A percentile compares a stretch with the other conserved stretches of the same genome.
phyloP scores from a whole-genome alignment of 768 basidiomycete genomes.

The Leccinum truebloodii region DNA sequence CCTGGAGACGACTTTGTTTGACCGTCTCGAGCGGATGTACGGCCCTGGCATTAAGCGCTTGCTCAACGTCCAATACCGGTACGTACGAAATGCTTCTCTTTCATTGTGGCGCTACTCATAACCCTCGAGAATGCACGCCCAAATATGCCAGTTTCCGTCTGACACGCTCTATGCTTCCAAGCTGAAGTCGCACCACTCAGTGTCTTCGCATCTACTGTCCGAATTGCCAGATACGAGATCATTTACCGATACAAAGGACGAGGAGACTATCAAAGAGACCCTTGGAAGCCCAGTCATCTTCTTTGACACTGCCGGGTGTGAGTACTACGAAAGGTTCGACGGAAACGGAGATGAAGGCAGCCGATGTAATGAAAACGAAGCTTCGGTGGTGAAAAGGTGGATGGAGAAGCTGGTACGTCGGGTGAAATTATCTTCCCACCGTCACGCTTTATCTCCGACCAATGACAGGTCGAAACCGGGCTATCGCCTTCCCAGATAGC shows the following conservation, averaged over 20 bases:
- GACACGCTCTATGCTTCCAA: slow-evolving; percentile 74
- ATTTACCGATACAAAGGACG: slow-evolving; percentile 37
- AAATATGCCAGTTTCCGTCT: slow-evolving; percentile 87
- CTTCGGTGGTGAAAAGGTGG: slow-evolving; percentile 80
- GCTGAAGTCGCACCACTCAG: slow-evolving; percentile 69
- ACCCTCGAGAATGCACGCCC: slow-evolving; percentile 72
- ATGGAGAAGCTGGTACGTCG: slow-evolving; percentile 70
- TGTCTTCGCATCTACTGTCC: slow-evolving; percentile 68
- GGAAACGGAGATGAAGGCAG: slow-evolving; percentile 87
- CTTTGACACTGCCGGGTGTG: slow-evolving; percentile 92
- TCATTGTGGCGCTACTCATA: not conserved
- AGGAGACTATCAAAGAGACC: slow-evolving; percentile 72
- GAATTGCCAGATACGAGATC: slow-evolving; percentile 60
- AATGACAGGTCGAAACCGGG: slow-evolving; percentile 55
- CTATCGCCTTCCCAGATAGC: slow-evolving; percentile 75
- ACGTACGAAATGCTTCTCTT: slow-evolving; percentile 16
- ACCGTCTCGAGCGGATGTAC: slow-evolving; percentile 87
- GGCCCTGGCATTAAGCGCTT: slow-evolving; percentile 81
- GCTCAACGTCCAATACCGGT: slow-evolving; percentile 90
- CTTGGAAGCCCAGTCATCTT: slow-evolving; percentile 83
- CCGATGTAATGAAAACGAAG: slow-evolving; percentile 94
- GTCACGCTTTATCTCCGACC: not conserved
- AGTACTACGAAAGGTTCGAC: slow-evolving; percentile 85
- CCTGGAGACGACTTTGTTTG: slow-evolving; percentile 88
- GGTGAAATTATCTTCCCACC: too few relatives aligned